Evolutionary conservation across 768 basidiomycete genomes (phyloP).

Genomic region (Suillus variegatus): DNA sequence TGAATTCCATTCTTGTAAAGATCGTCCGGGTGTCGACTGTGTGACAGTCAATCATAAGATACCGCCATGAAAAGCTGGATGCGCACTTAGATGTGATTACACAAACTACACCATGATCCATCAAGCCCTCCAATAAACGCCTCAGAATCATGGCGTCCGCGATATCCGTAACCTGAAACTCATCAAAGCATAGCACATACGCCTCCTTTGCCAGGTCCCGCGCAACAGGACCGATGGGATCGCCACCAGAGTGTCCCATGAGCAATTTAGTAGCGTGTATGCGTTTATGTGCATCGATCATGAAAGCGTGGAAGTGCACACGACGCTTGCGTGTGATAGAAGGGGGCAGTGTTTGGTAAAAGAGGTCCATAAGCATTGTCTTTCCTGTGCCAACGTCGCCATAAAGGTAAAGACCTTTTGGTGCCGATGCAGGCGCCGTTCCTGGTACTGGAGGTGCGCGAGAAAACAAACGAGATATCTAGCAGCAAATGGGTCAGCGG

Average conservation of each 20-base stretch:
- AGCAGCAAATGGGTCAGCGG: slow-evolving; percentile 18
- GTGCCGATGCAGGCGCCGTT: slow-evolving; percentile 52
- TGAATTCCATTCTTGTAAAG: slow-evolving; percentile 99
- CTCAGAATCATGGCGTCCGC: slow-evolving; percentile 98
- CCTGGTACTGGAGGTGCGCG: slow-evolving; percentile 20
- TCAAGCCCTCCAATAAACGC: slow-evolving; percentile 81
- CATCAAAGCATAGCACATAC: slow-evolving; percentile 91
- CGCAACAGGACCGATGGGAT: slow-evolving; percentile 87
- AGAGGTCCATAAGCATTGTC: slow-evolving; percentile 99
- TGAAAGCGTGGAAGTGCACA: slow-evolving; percentile 98
- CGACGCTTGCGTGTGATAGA: slow-evolving; percentile 73
- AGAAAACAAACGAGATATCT: slow-evolving; percentile 32
- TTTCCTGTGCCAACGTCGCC: slow-evolving; percentile 98
- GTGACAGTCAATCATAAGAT: slow-evolving; percentile 7
- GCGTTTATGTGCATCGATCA: slow-evolving; percentile 97
- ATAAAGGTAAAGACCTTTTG: slow-evolving; percentile 91
- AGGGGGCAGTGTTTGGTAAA: slow-evolving; percentile 79
- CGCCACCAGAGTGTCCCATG: slow-evolving; percentile 68
- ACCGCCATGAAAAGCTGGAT: slow-evolving; percentile 1
- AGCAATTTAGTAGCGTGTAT: slow-evolving; percentile 78
- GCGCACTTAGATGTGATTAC: slow-evolving; percentile 97
- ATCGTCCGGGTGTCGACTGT: slow-evolving; percentile 94
- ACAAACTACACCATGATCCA: slow-evolving; percentile 87
- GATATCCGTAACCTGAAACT: slow-evolving; percentile 99
- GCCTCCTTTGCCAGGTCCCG: slow-evolving; percentile 84